Evolutionary conservation across 352 stramenopile genomes (phyloP).

Genomic region (Phytophthora fragariaefolia): DNA sequence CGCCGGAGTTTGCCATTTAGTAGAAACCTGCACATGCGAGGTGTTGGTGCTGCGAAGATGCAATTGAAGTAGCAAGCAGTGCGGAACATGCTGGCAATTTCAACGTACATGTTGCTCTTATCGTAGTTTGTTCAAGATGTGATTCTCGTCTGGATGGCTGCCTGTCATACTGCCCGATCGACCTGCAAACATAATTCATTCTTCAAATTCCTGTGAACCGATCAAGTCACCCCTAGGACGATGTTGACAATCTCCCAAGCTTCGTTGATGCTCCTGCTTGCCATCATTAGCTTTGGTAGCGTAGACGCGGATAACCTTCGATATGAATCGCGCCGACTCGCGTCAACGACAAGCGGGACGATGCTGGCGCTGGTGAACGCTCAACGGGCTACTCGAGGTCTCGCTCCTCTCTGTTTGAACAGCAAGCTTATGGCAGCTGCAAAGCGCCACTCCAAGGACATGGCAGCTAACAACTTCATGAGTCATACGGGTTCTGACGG

Average conservation of each 20-base stretch:
- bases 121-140: neutral
- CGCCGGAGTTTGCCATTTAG: too few species aligned
- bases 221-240: constrained; percentile 6
- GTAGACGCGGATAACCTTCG: constrained; percentile 19
- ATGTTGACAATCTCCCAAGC: constrained; percentile 20
- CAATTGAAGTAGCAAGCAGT: too few species aligned
- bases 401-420: constrained; percentile 46
- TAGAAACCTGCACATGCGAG: too few species aligned
- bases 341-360: constrained; percentile 3
- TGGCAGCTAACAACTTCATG: constrained; percentile 51
- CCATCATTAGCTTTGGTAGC: neutral
- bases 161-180: neutral
- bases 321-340: constrained; percentile 15
- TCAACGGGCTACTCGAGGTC: constrained; percentile 40
- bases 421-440: constrained; percentile 31
- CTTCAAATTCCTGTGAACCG: constrained; percentile 13
- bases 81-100: too few species aligned
- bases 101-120: too few species aligned
- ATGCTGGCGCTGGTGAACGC: constrained; percentile 43
- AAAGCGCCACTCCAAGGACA: constrained; percentile 35
- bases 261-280: constrained; percentile 18
- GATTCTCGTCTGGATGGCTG: too few species aligned
- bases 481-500: constrained; percentile 49
- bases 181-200: neutral
- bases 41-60: too few species aligned